A percentile compares a stretch with the other conserved stretches of the same genome.
phyloP scores from a whole-genome alignment of 1,284 basidiomycete genomes.

The Irpex lacteus region DNA sequence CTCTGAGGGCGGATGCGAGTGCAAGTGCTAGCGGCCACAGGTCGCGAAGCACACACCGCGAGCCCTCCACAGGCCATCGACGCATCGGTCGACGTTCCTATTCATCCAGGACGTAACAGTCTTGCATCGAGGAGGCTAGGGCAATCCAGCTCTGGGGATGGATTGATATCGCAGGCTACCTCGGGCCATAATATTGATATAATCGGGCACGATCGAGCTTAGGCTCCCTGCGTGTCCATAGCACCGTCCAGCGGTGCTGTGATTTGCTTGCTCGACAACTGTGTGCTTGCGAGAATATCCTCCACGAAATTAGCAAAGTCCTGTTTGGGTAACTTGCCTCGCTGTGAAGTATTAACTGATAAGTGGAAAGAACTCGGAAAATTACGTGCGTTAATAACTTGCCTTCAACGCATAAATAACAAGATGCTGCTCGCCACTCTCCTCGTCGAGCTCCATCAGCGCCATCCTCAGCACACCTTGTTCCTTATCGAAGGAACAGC shows the following conservation, averaged over 20 bases:
- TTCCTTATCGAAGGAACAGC: conserved; percentile 52
- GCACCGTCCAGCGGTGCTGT: background rate
- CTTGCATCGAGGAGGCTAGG: too few relatives aligned
- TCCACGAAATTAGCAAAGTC: conserved; percentile 26
- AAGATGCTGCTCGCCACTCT: conserved; percentile 20
- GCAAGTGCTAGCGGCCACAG: background rate
- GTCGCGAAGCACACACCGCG: too few relatives aligned
- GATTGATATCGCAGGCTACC: too few relatives aligned
- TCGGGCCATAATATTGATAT: background rate
- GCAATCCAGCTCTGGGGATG: too few relatives aligned
- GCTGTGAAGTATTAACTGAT: conserved; percentile 8
- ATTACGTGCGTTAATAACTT: conserved; percentile 1
- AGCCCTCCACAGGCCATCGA: too few relatives aligned
- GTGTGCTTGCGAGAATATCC: conserved; percentile 17
- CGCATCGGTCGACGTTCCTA: too few relatives aligned
- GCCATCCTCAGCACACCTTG: conserved; percentile 54
- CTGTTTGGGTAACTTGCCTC: conserved; percentile 23
- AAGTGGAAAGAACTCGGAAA: background rate
- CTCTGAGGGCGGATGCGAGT: background rate
- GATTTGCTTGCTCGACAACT: background rate
- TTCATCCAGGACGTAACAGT: too few relatives aligned
- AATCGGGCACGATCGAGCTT: background rate
- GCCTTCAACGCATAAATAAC: conserved; percentile 43
- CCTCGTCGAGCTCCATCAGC: conserved; percentile 44
- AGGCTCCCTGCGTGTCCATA: background rate